phyloP scores from a whole-genome alignment of 257 asterid species.

The Solanum pinnatisectum region DNA sequence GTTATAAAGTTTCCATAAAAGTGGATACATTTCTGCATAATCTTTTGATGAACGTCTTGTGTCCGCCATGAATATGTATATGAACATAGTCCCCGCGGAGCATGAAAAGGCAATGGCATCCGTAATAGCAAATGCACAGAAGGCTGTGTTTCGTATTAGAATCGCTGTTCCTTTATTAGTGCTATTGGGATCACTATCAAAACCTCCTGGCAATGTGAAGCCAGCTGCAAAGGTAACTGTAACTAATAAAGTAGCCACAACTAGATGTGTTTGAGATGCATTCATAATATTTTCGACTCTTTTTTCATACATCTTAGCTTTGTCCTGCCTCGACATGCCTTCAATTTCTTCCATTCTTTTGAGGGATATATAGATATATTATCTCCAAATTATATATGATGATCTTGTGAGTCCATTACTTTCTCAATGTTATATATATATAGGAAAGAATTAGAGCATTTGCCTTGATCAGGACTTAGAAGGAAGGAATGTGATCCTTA shows the following conservation, averaged over 20 bases:
- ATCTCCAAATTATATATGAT: not conserved
- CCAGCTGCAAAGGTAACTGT: not conserved
- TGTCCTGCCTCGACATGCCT: not conserved
- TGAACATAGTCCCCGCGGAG: not conserved
- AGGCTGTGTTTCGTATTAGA: not conserved
- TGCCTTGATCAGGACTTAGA: not conserved
- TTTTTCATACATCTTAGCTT: not conserved
- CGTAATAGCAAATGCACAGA: not conserved
- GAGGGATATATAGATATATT: too few relatives aligned
- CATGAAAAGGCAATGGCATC: not conserved
- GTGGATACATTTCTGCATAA: not conserved
- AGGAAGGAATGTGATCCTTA: not conserved
- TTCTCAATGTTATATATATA: not conserved
- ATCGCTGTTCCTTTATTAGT: not conserved
- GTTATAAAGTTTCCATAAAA: not conserved
- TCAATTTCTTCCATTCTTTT: not conserved
- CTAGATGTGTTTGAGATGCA: not conserved
- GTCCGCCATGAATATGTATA: not conserved
- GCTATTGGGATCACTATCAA: not conserved
- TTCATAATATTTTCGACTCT: not conserved
- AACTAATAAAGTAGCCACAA: not conserved
- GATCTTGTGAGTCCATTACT: not conserved
- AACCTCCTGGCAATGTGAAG: not conserved
- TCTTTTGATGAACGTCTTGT: not conserved
- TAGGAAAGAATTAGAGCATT: not conserved